Percentiles rank a stretch among this genome's conserved stretches.
Evolutionary conservation across 1,284 basidiomycete genomes (phyloP).

Genomic region (Ustilago curta): DNA sequence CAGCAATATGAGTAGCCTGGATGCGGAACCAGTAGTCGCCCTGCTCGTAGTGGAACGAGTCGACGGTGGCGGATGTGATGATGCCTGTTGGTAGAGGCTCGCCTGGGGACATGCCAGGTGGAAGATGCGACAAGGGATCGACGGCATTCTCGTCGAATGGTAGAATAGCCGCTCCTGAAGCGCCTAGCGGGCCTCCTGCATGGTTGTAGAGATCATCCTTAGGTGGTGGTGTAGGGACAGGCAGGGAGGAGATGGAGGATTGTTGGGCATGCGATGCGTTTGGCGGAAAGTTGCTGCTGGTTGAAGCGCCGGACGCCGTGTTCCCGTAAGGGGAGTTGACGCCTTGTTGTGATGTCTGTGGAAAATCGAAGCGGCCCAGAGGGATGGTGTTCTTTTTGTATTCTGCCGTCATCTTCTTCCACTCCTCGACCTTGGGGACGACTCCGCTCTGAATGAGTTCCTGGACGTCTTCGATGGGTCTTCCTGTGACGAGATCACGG

Average conservation of each 20-base stretch:
- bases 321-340: conserved; percentile 47
- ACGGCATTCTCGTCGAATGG: conserved; percentile 24
- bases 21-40: conserved; percentile 98
- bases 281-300: conserved; percentile 22
- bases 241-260: conserved; percentile 31
- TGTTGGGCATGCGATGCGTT: conserved; percentile 23
- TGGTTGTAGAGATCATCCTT: conserved; percentile 49
- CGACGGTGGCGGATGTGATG: conserved; percentile 87
- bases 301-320: conserved; percentile 38
- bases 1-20: conserved; percentile 78
- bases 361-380: conserved; percentile 75
- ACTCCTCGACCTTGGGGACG: conserved; percentile 94
- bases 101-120: conserved; percentile 58
- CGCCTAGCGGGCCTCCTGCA: conserved; percentile 24
- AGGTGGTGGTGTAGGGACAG: conserved; percentile 42
- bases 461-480: conserved; percentile 75
- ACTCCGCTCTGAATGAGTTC: conserved; percentile 84
- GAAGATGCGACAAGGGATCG: conserved; percentile 53
- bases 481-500: conserved; percentile 85
- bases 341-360: conserved; percentile 33
- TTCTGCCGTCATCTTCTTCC: conserved; percentile 93
- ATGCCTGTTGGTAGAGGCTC: conserved; percentile 74
- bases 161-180: conserved; percentile 19
- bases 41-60: conserved; percentile 95
- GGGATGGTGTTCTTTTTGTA: conserved; percentile 97